Evolutionary conservation across 805 yeast genomes (phyloP).

Genomic region (Deakozyma indianensis): DNA sequence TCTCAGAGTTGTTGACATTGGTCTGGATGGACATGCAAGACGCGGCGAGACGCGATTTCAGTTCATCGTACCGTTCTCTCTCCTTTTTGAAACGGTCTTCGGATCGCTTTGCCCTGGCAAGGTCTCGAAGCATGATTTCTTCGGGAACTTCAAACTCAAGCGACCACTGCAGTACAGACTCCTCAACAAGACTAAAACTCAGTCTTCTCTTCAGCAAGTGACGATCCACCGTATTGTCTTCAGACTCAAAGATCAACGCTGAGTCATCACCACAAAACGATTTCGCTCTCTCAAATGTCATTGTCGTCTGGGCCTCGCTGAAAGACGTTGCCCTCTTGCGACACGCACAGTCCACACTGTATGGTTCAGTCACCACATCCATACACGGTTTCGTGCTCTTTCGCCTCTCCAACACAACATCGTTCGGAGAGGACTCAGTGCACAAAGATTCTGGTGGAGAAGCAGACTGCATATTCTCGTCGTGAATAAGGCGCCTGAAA

Average conservation of each 20-base stretch:
- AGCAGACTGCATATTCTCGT: background rate
- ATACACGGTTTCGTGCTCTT: slow-evolving; percentile 1
- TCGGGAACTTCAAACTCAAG: slow-evolving; percentile 1
- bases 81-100: background rate
- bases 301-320: background rate
- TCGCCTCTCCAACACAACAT: background rate
- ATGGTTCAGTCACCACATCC: background rate
- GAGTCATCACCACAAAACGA: background rate
- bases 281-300: too few species aligned
- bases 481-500: background rate
- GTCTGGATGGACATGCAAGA: background rate
- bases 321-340: background rate
- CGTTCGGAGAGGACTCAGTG: background rate
- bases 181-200: background rate
- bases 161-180: background rate
- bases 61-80: background rate
- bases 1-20: background rate
- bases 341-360: background rate
- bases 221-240: background rate
- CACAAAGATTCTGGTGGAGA: background rate
- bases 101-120: background rate
- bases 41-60: background rate
- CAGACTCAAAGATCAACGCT: background rate
- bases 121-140: background rate
- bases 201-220: background rate